Conservation (phyloP, 345 rosid species). For the Hypericum androsaemum region DNA sequence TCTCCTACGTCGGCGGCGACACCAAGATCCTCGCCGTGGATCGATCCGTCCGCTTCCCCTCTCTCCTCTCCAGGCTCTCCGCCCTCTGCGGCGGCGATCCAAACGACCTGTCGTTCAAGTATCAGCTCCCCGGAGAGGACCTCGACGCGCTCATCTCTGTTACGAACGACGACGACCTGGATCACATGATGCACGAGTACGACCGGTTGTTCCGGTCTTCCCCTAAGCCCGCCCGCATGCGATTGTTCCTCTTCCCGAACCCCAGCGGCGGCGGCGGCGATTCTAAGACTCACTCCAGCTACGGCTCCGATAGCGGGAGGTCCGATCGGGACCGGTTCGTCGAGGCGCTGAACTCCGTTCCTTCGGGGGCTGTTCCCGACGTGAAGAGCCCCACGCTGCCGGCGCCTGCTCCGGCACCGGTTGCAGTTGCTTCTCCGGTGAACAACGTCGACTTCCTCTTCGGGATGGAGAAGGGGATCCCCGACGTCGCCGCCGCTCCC, state of each 20-base stretch:
- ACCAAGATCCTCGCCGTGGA: slow-evolving; percentile 84
- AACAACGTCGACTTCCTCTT: slow-evolving; percentile 64
- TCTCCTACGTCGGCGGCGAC: slow-evolving; percentile 76
- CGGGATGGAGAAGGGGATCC: slow-evolving; percentile 51
- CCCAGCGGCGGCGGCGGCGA: slow-evolving; percentile 5
- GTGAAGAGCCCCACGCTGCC: slow-evolving; percentile 10
- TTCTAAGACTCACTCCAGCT: slow-evolving; percentile 8
- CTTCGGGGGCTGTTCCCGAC: slow-evolving; percentile 15
- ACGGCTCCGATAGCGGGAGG: slow-evolving; percentile 44
- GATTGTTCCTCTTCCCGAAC: slow-evolving; percentile 61
- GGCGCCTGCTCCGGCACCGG: slow-evolving; percentile 16
- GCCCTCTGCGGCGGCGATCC: slow-evolving; percentile 33
- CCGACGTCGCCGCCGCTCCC: slow-evolving; percentile 14
- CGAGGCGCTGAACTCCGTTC: slow-evolving; percentile 54
- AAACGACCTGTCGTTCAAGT: slow-evolving; percentile 55
- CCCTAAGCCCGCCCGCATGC: slow-evolving; percentile 78
- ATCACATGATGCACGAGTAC: slow-evolving; percentile 89
- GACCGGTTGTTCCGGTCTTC: slow-evolving; percentile 64
- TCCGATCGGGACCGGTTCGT: slow-evolving; percentile 78
- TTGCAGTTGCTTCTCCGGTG: slow-evolving; percentile 15
- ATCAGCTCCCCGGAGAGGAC: slow-evolving; percentile 92
- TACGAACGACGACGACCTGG: slow-evolving; percentile 85
- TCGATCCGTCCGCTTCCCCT: slow-evolving; percentile 46
- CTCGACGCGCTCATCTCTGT: slow-evolving; percentile 94
- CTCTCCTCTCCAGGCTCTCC: slow-evolving; percentile 52